Percentiles rank a stretch among this genome's conserved stretches.
These are phyloP conservation scores for Thermothielavioides terrestris DNA, from an alignment of 495 filamentous ascomycete genomes.

Conservation along the genomic window DNA sequence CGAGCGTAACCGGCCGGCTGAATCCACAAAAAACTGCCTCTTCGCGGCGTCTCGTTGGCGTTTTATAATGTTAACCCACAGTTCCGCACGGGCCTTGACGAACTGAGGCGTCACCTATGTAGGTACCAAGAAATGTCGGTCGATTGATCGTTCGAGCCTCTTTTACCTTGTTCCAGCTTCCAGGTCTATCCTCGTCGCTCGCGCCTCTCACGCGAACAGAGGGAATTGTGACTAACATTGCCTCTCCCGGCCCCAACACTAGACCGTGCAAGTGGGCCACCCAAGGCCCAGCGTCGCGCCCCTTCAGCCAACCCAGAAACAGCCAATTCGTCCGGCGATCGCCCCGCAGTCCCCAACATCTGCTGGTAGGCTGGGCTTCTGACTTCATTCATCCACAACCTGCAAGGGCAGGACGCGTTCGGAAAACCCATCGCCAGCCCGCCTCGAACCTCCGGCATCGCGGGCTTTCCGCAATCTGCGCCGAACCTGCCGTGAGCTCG, in stretches of 20 bases:
- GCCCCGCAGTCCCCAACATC: neutral
- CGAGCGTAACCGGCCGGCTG: no score
- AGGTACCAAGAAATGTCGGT: no score
- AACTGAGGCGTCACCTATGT: no score
- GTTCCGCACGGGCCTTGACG: no score
- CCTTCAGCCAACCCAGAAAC: neutral
- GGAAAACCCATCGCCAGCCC: neutral
- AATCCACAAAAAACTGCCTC: no score
- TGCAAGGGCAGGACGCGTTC: no score
- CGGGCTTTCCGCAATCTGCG: neutral
- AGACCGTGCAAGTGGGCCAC: neutral
- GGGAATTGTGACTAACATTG: neutral
- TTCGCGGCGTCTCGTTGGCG: no score
- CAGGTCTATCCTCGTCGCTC: neutral
- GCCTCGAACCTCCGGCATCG: neutral
- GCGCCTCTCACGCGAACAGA: neutral
- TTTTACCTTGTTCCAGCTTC: neutral
- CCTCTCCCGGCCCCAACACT: neutral
- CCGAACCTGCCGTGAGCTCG: neutral
- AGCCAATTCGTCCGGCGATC: slow-evolving; percentile 1
- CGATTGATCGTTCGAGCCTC: neutral
- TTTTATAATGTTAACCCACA: no score
- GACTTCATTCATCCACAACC: neutral
- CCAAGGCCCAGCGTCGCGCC: neutral
- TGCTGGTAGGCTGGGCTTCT: neutral